Base-by-base conservation (phyloP, 768 basidiomycete species). In the Lentinula sp. region DNA sequence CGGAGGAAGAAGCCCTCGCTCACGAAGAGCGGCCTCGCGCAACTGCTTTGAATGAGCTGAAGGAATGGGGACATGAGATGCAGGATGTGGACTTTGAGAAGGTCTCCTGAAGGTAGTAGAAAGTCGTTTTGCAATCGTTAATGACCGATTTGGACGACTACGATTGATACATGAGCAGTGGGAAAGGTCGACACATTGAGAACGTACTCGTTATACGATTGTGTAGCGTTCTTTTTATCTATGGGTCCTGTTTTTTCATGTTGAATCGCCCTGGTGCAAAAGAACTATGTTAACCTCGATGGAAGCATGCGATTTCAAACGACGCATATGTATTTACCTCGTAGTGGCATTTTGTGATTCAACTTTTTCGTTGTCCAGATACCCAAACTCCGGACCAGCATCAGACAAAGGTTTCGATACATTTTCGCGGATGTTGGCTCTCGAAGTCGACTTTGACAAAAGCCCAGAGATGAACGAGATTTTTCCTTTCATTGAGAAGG, bases 1-100 rank as follows among this genome's bases (percentile, higher is more conserved):
- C 8, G 80, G 78, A 23, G 86, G 84, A 2, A 82, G 73, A 42
- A 88, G 73, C 0, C 86, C 85, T 35, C 84, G 79, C 64, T 80
- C 84, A 11, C 85, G 79, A 21, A 87, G 76, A 1, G 86, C 85
- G 3, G 83, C 84, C 50, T 85, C 80, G 21, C 82, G 75, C 13
- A 73, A 70, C 31, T 77, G 76, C 45, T 72, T 74, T 5, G 75
- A 63, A 4, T 66, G 43, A 16, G 40, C 15, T 32, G 59, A 42
- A 69, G 57, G 67, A 66, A 48, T 66, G 5, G 59, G 59, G 39
- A 59, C 57, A 23, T 68, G 57, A 65, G 67, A 34, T 50, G 56
- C 64, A 40, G 64, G 65, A 5, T 57, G 49, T 23, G 68, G 65
- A 60, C 42, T 43, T n/a, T 43, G 46, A 7, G 59, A 63, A 37